Conservation (phyloP, 306 rosid genomes). For the Cucurbita maxima region DNA sequence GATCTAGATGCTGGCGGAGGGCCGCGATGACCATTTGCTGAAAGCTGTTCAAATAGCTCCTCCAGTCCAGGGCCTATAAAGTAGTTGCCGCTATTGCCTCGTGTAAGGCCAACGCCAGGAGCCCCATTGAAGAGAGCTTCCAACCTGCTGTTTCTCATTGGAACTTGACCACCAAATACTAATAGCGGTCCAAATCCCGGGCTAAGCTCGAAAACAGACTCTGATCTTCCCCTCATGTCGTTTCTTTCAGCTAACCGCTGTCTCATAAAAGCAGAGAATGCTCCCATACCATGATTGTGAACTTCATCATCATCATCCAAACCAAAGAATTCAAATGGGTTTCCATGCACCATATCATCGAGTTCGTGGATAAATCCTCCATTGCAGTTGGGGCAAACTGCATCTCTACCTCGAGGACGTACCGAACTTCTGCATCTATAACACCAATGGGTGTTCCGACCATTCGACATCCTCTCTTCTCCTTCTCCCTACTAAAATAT, state of each 20-base stretch:
- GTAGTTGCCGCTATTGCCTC: constrained; percentile 7
- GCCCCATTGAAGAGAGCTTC: constrained; percentile 11
- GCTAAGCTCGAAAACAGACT: constrained; percentile 5
- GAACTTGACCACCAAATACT: constrained; percentile 12
- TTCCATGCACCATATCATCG: constrained; percentile 5
- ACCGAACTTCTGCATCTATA: constrained; percentile 10
- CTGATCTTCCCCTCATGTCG: constrained; percentile 10
- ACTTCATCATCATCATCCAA: neutral
- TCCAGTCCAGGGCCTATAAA: constrained; percentile 13
- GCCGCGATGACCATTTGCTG: constrained; percentile 4
- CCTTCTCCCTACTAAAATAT: neutral
- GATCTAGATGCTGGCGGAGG: constrained; percentile 13
- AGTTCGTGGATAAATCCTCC: constrained; percentile 17
- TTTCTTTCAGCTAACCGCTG: constrained; percentile 9
- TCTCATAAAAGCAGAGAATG: constrained; percentile 13
- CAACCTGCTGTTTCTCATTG: constrained; percentile 4
- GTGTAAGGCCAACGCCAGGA: constrained; percentile 8
- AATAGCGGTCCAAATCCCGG: constrained; percentile 9
- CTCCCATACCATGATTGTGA: constrained; percentile 4
- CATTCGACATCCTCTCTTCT: constrained; percentile 9
- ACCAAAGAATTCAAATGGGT: constrained; percentile 12
- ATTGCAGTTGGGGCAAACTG: constrained; percentile 13
- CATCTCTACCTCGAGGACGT: neutral
- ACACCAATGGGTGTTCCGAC: constrained; percentile 14
- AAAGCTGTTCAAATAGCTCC: constrained; percentile 11